Evolutionary conservation across 23 red algal species (phyloP), one percentile per base, ranked within the genome.

Genomic region (Gracilaria caudata): DNA sequence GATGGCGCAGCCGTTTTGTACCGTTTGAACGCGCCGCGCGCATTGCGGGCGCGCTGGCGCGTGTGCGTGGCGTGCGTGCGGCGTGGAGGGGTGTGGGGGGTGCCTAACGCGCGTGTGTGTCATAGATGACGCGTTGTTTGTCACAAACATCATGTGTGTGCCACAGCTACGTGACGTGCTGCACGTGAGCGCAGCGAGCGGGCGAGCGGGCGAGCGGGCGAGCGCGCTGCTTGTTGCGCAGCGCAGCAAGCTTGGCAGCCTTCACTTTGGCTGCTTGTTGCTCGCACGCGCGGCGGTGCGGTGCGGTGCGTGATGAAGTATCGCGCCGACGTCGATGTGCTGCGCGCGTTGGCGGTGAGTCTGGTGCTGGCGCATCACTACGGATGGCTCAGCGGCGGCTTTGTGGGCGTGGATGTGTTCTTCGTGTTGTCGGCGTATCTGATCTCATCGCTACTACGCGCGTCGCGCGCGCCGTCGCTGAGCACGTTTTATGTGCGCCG

Each of bases 331-430:
- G 61, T 46, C 7, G 39, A 75, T 26, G 70, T 36, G 70, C 70
- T 43, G 70, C 70, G 70, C 61, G 61, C 61, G 29, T 30, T 66
- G 30, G 61, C 61, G 7, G 61, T 66, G 30, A 10, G 25, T 26
- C 30, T 66, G 61, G 61, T 66, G 61, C 61, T 66, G 29, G 13
- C 19, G 61, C 61, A 66, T 17, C 61, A 66, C 61, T 66, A 66
- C 61, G 61, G 61, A 4, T 26, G 7, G 30, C 30, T 66, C 7
- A 6, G 53, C 24, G 90, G 91, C 76, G 89, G 89, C 79, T 92
- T 74, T 46, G 57, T 85, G 8, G 89, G 89, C 79, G 89, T 85
- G 10, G 89, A 92, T n/a, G 57, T 86, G 19, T 94, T 81, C 81
- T 65, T 86, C 56, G 65, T 76, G 11, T 71, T 86, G 2, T 86